Evolutionary conservation across 805 yeast genomes (phyloP), one percentile per base, ranked within the genome.

Genomic region (Ogataea pilisensis): DNA sequence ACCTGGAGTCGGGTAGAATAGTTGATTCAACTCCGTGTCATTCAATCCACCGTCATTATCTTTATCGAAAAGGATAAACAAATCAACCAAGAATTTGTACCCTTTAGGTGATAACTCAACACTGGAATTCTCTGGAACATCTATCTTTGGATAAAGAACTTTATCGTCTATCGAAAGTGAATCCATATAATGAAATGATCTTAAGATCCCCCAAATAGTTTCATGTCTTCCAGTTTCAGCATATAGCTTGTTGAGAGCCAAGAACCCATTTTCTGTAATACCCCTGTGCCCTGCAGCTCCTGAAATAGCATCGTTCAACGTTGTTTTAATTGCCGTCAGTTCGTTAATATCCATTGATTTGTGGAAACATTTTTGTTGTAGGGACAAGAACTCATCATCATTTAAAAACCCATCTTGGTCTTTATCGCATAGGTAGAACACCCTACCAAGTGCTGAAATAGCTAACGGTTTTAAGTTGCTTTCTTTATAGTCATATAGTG

Each of bases 1-100:
- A 0, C 97, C 98, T 0, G 99, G 97, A 0, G 98, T 91, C 0
- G 96, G 95, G 36, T 76, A 74, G 58, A 93, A 91, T 37, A 93
- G 63, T 3, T 76, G 69, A 3, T 62, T 58, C 30, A 93, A 64
- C 54, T 93, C 99, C 4, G 58, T 60, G 22, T 85, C 85, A 54
- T 80, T 85, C 40, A 93, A 68, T 0, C 98, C 98, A 26, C 99
- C 99, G 59, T 93, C 99, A 54, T 93, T 93, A 59, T 93, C 99
- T 54, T 82, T 82, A 57, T 93, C 99, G 55, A 86, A 93, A 38
- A 85, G 70, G 8, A 91, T 62, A 55, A 93, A 93, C 33, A 93
- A 63, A 54, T 93, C 98, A 7, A 93, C 98, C 41, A 93, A 69
- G 58, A 93, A 93, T 47, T 93, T 68, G 61, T 91, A 91, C 0